These are phyloP conservation scores for Epichloe sibirici DNA, from an alignment of 2,329 filamentous ascomycete genomes.

Conservation along the genomic window DNA sequence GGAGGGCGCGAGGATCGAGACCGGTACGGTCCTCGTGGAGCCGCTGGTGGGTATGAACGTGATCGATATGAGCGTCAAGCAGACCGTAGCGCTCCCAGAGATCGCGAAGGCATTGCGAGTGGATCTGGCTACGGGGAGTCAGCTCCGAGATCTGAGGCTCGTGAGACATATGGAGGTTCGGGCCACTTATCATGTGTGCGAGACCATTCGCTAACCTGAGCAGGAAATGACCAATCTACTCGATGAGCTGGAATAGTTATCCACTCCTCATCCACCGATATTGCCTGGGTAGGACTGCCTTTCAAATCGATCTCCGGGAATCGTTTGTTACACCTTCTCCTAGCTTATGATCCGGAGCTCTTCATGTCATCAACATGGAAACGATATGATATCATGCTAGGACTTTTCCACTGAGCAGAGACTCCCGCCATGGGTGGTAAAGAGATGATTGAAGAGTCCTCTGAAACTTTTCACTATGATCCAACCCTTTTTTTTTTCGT, in stretches of 20 bases:
- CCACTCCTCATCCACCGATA: background rate
- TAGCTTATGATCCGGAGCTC: background rate
- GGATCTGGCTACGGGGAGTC: constrained; percentile 29
- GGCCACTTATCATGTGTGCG: constrained; percentile 3
- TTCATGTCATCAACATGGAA: background rate
- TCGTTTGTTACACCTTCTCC: background rate
- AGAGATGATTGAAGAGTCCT: background rate
- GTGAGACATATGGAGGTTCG: constrained; percentile 33
- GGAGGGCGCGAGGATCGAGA: constrained; percentile 34
- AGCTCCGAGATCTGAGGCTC: constrained; percentile 29
- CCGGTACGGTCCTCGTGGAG: constrained; percentile 26
- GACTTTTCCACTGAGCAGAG: background rate
- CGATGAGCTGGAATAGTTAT: constrained; percentile 2
- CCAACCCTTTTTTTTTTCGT: background rate
- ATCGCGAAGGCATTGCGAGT: constrained; percentile 26
- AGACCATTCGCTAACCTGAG: constrained; percentile 14
- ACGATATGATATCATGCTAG: background rate
- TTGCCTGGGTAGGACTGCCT: background rate
- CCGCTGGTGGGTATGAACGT: constrained; percentile 33
- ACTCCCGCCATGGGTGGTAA: background rate
- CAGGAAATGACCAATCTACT: constrained; percentile 19
- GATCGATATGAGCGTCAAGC: constrained; percentile 36
- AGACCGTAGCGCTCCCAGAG: constrained; percentile 28
- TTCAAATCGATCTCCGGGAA: background rate
- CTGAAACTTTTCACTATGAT: background rate